Base-by-base conservation (phyloP, 2,329 filamentous ascomycete genomes). In the Phaeosphaeriaceae sp. region DNA sequence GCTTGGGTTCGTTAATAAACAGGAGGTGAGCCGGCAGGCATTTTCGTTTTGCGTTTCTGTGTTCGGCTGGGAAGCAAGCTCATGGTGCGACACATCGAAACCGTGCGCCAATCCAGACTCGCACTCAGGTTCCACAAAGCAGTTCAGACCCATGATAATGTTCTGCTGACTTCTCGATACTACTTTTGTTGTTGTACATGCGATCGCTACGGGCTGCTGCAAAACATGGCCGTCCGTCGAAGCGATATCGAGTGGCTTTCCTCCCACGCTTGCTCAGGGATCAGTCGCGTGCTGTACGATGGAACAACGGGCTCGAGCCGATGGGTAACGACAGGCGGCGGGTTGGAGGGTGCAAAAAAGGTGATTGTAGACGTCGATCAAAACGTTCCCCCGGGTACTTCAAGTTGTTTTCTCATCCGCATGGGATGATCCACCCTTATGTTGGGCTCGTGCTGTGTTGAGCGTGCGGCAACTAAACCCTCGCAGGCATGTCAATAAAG, bases 11-110 rank as follows among this genome's bases (percentile, higher is more conserved):
- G 62, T 67, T 58, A 67, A 63, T 25, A 24, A 50, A 50, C 48
- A 40, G 60, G 61, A 60, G 55, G 57, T 45, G 54, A 55, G 58
- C 57, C 59, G 58, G 61, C 60, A 63, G 60, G 57, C 57, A 57
- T 66, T 62, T 55, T 60, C 63, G 61, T 66, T 62, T 55, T 66
- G 63, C 52, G 57, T 57, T 61, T 55, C 48, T 49, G 47, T 45
- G 47, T 40, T 49, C 21, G 62, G 60, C 58, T 62, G 56, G 63
- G 57, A 63, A 61, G 36, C 19, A 44, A 54, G 48, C 51, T 54
- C 48, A 74, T 76, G 74, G 74, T 75, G 73, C 69, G 70, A 75
- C 74, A 69, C n/a, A 50, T 50, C 53, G 56, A 59, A 59, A 54
- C 58, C 54, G 61, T 58, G 55, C 59, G 54, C 62, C 60, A 65